Base-by-base conservation (phyloP, 306 rosid genomes). In the Sechiopsis laciniata region DNA sequence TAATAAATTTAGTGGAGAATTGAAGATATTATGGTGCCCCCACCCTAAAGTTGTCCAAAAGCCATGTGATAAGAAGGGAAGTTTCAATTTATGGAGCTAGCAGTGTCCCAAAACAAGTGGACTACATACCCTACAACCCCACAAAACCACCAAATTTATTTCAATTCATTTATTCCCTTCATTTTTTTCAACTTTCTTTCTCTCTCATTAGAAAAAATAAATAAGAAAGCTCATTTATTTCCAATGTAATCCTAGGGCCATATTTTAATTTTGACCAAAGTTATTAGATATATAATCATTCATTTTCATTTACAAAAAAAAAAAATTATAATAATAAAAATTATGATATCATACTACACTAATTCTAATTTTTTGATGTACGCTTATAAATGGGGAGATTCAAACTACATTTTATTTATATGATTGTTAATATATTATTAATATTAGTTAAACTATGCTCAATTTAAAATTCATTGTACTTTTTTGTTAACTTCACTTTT, bases 61-160 rank as follows among this genome's bases (percentile, higher is more conserved):
- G 29, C n/a, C 71, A 65, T 65, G 71, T 65, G 71, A 65, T n/a
- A 42, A 40, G 26, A 35, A 37, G 20, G 13, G 53, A 3, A 10
- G 32, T 40, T 20, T 67, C 11, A 67, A 42, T 42, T 45, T 67
- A 67, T 67, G 72, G 72, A 35, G 29, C 10, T 45, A 19, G 20
- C 46, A 45, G 72, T 45, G 29, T 26, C 72, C 72, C 29, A 26
- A 66, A 45, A 45, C 17, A 21, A 67, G 72, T 67, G 72, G 72
- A 20, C 17, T 20, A 35, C 35, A 45, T 0, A 20, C 55, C 55
- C 52, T 46, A 32, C 55, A 42, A 67, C 55, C 72, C 54, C 53
- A 65, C 71, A 40, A 35, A 65, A 17, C 24, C 54, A 40, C n/a
- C 52, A 0, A 62, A 62, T 62, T 26, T 32, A 26, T 35, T 4